A percentile compares a stretch with the other conserved stretches of the same genome.
Conservation (phyloP, 768 basidiomycete species). For the Coprinopsis marcescibilis region DNA sequence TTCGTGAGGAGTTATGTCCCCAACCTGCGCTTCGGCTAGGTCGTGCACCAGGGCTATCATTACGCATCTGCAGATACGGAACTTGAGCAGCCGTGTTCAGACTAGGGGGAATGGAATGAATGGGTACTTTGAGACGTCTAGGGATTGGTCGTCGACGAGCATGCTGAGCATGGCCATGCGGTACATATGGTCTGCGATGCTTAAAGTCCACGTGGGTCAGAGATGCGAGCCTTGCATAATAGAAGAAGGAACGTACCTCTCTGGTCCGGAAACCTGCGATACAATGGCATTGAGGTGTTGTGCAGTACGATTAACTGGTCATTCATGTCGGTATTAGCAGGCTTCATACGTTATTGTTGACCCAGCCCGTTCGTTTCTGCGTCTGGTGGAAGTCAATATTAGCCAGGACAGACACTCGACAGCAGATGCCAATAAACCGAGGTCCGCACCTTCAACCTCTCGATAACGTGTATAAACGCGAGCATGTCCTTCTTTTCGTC, state of each 20-base stretch:
- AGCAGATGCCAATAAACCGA: background rate
- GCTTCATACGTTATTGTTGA: conserved; percentile 63
- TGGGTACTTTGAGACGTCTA: conserved; percentile 69
- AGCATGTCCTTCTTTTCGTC: conserved; percentile 62
- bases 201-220: conserved; percentile 22
- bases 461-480: conserved; percentile 86
- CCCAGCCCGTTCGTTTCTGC: conserved; percentile 95
- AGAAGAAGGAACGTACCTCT: conserved; percentile 50
- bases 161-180: conserved; percentile 94
- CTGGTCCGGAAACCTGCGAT: conserved; percentile 80
- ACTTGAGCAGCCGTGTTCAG: background rate
- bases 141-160: conserved; percentile 67
- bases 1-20: conserved; percentile 90
- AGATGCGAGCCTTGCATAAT: background rate
- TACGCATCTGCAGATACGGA: conserved; percentile 50
- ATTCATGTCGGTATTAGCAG: background rate
- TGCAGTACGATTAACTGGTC: conserved; percentile 1
- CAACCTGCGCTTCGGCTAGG: conserved; percentile 94
- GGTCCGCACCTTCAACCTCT: conserved; percentile 78
- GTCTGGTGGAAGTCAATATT: conserved; percentile 43
- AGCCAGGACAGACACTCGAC: background rate
- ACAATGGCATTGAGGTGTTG: no score
- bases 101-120: background rate
- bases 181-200: conserved; percentile 97
- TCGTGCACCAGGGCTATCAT: conserved; percentile 94